phyloP scores from a whole-genome alignment of 2,329 filamentous ascomycete species.

The Colletotrichum australisinense region DNA sequence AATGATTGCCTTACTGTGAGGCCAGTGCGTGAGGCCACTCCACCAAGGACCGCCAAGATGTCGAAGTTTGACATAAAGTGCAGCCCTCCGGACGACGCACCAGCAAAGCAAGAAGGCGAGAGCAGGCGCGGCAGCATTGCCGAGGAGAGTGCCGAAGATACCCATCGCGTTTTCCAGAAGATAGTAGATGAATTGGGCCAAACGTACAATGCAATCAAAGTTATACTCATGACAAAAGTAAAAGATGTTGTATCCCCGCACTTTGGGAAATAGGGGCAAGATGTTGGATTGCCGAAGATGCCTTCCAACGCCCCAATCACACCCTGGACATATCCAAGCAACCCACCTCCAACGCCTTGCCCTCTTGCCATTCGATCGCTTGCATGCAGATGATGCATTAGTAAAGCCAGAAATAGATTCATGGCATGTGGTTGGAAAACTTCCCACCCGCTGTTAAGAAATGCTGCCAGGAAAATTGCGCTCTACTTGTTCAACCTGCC shows the following conservation, averaged over 20 bases:
- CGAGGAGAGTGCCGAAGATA: not conserved
- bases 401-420: not conserved
- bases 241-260: not conserved
- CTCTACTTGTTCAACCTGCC: no score
- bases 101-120: not conserved
- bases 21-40: conserved; percentile 38
- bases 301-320: not conserved
- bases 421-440: no score
- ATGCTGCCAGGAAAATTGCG: no score
- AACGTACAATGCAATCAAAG: not conserved
- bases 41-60: conserved; percentile 39
- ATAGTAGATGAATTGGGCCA: not conserved
- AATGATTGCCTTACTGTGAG: conserved; percentile 41
- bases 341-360: not conserved
- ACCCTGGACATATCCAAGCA: not conserved
- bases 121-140: not conserved
- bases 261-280: not conserved
- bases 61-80: conserved; percentile 34
- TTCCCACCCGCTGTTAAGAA: no score
- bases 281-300: not conserved
- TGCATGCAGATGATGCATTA: not conserved
- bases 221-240: not conserved
- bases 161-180: not conserved
- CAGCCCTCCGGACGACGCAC: not conserved
- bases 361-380: not conserved